Percentiles rank a stretch among this genome's conserved stretches.
Conservation (phyloP, 1,139 yeast species). For the Candida sojae region DNA sequence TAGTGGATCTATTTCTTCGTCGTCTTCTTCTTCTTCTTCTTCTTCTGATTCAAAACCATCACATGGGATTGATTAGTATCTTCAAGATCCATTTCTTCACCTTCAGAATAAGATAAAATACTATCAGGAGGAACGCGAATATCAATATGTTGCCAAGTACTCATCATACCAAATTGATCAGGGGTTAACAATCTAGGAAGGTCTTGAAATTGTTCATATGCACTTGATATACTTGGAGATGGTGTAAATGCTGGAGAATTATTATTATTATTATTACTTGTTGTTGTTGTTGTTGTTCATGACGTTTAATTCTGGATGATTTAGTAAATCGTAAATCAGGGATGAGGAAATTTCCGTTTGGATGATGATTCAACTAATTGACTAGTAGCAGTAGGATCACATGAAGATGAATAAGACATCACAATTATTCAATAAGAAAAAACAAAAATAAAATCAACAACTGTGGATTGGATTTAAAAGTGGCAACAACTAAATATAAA, state of each 20-base stretch:
- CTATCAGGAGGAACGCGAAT: constrained; percentile 2
- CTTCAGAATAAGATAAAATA: constrained; percentile 1
- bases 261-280: background rate
- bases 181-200: background rate
- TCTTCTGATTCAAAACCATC: constrained; percentile 1
- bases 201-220: background rate
- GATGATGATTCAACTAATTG: background rate
- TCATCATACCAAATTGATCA: constrained; percentile 1
- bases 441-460: no score
- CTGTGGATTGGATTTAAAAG: no score
- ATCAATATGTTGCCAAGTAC: constrained; percentile 1
- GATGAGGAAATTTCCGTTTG: background rate
- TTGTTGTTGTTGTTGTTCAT: background rate
- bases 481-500: no score
- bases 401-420: background rate
- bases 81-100: constrained; percentile 1
- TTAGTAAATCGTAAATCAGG: constrained; percentile 1
- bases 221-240: background rate
- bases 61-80: background rate
- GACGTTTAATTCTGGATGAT: background rate
- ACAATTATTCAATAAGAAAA: background rate
- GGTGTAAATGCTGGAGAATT: background rate
- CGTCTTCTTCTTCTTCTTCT: background rate
- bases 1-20: background rate
- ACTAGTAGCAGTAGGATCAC: background rate